Conservation (phyloP, 257 asterid genomes). For the Mitragyna speciosa region DNA sequence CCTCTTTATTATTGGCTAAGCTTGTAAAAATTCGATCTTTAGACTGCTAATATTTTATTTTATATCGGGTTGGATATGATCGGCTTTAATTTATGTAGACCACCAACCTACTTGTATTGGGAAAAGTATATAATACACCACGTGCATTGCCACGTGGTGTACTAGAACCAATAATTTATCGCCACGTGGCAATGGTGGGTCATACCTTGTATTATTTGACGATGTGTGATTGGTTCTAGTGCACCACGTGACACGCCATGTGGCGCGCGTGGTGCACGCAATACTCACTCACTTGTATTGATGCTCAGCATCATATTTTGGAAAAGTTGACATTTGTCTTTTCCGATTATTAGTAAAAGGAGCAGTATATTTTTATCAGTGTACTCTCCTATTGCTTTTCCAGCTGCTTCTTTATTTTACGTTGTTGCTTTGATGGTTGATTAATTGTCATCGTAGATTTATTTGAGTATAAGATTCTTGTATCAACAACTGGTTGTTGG, state of each 20-base stretch:
- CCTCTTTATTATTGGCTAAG: neutral
- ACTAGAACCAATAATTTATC: no score
- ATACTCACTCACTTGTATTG: no score
- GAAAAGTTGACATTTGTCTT: slow-evolving; percentile 26
- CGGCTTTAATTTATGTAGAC: slow-evolving; percentile 11
- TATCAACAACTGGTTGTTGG: slow-evolving; percentile 18
- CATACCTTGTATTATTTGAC: no score
- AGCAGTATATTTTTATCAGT: slow-evolving; percentile 15
- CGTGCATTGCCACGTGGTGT: no score
- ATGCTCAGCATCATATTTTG: neutral
- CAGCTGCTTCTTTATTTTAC: slow-evolving; percentile 29
- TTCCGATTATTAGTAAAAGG: slow-evolving; percentile 15
- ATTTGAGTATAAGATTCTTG: no score
- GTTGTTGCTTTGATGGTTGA: slow-evolving; percentile 22
- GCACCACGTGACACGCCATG: no score
- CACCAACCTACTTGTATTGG: no score
- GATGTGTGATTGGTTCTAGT: no score
- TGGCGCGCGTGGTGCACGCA: no score
- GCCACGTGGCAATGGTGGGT: no score
- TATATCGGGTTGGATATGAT: neutral
- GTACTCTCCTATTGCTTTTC: slow-evolving; percentile 34
- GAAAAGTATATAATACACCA: no score
- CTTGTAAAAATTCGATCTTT: neutral
- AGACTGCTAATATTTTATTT: slow-evolving; percentile 18
- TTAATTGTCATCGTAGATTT: neutral